A percentile compares a stretch with the other conserved stretches of the same genome.
phyloP scores from a whole-genome alignment of 2,329 filamentous ascomycete species.

The Nannizzia gypsea region DNA sequence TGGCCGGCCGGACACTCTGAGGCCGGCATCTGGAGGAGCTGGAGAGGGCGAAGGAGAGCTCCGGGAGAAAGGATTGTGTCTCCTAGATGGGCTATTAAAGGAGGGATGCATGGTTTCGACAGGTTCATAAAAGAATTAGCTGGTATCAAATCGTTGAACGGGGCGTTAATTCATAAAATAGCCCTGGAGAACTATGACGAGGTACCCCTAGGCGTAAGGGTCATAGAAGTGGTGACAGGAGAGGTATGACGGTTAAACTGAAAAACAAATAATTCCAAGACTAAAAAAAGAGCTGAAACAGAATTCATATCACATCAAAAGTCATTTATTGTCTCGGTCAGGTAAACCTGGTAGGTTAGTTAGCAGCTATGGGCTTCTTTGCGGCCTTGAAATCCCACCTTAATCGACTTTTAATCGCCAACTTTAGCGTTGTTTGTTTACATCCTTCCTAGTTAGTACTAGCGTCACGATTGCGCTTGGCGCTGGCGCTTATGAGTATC shows the following conservation, averaged over 20 bases:
- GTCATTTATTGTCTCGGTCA: background rate
- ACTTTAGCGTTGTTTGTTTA: slow-evolving; percentile 15
- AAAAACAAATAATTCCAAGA: background rate
- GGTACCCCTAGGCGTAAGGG: background rate
- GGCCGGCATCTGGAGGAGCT: slow-evolving; percentile 31
- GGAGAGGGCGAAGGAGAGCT: slow-evolving; percentile 55
- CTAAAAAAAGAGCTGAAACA: background rate
- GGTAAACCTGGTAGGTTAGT: background rate
- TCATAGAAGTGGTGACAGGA: background rate
- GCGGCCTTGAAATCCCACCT: background rate
- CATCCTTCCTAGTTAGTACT: slow-evolving; percentile 9
- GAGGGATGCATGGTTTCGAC: slow-evolving; percentile 40
- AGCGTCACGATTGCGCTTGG: slow-evolving; percentile 8
- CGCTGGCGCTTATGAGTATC: background rate
- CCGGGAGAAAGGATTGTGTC: slow-evolving; percentile 69
- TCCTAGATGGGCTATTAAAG: slow-evolving; percentile 56
- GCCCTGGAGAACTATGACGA: background rate
- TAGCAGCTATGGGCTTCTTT: background rate
- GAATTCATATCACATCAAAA: background rate
- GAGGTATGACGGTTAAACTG: background rate
- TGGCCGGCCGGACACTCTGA: slow-evolving; percentile 43
- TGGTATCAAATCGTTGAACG: background rate
- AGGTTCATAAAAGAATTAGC: background rate
- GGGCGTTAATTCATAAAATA: slow-evolving; percentile 1
- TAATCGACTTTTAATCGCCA: slow-evolving; percentile 7